Evolutionary conservation across 441 rosid species (phyloP), one percentile per base, ranked within the genome.

Genomic region (Erodium moschatum): DNA sequence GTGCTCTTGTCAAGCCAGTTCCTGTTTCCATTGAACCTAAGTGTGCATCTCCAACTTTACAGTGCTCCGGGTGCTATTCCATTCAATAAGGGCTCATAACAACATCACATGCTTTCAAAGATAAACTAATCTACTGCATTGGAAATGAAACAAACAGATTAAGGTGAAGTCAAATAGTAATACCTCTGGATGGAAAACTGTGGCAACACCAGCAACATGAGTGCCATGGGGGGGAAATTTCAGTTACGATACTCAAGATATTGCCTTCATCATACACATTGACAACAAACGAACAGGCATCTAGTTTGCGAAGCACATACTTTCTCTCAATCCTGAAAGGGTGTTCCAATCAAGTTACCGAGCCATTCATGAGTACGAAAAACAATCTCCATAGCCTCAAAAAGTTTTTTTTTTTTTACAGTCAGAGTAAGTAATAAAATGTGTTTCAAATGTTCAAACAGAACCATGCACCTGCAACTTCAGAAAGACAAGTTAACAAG

Each of bases 11-110:
- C 84, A 94, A 88, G 72, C 97, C 97, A 75, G 97, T 91, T 78
- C 97, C 97, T 16, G 99, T 94, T 84, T 90, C 97, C 97, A 91
- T 91, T 67, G 97, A 94, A 67, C 89, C 99, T 76, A 94, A 79
- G 74, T 97, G 94, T 0, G 96, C 77, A 76, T 90, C 99, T 69
- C 97, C 97, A 81, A 94, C 91, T 88, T 94, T 94, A 79, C 97
- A 94, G 65, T 68, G 97, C 97, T 74, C 99, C 97, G 69, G 97
- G 97, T 73, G 99, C 97, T 78, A 94, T 82, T 72, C 99, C 99
- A 80, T 90, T 94, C 78, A 94, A 73, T 74, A 94, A 80, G 62
- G 91, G 85, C 83, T 90, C 97, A 97, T 95, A 75, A 54, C 66
- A 74, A 73, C 46, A 71, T 64, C 68, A 71, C 48, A 72, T 58